These are phyloP conservation scores for Irpex lacteus DNA, from an alignment of 1,284 basidiomycete genomes.

Conservation along the genomic window DNA sequence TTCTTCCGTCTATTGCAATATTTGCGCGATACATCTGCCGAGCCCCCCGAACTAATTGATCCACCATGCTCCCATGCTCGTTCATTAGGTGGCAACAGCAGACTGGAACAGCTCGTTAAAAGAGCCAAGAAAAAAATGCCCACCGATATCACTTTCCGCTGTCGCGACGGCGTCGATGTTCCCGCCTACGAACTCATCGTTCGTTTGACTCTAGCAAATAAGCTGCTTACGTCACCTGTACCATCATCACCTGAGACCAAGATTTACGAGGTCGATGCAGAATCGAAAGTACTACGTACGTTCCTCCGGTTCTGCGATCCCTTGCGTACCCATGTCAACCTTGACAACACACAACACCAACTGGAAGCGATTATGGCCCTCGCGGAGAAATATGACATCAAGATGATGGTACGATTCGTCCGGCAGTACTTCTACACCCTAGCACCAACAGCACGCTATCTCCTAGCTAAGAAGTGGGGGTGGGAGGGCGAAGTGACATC, in stretches of 20 bases:
- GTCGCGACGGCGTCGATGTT: slow-evolving; percentile 4
- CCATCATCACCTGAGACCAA: background rate
- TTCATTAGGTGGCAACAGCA: too few species aligned
- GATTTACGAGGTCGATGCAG: background rate
- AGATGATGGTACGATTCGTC: background rate
- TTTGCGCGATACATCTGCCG: background rate
- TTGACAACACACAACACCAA: background rate
- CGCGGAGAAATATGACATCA: slow-evolving; percentile 8
- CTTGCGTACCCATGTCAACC: background rate
- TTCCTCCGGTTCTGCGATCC: background rate
- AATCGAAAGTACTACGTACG: background rate
- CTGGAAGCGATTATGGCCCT: background rate
- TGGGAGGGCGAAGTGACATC: slow-evolving; percentile 5
- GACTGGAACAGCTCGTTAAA: too few species aligned
- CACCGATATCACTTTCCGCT: slow-evolving; percentile 5
- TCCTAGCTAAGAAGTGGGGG: slow-evolving; percentile 7
- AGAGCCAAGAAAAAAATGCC: background rate
- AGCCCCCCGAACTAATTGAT: too few species aligned
- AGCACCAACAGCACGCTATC: slow-evolving; percentile 9
- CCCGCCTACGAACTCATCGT: slow-evolving; percentile 6
- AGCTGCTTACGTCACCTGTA: slow-evolving; percentile 1
- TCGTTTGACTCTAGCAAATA: background rate
- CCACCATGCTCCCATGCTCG: too few species aligned
- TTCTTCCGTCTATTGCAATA: slow-evolving; percentile 10
- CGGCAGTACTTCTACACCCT: background rate